Evolutionary conservation across 1,139 yeast species (phyloP).

Genomic region (Candida neerlandica): DNA sequence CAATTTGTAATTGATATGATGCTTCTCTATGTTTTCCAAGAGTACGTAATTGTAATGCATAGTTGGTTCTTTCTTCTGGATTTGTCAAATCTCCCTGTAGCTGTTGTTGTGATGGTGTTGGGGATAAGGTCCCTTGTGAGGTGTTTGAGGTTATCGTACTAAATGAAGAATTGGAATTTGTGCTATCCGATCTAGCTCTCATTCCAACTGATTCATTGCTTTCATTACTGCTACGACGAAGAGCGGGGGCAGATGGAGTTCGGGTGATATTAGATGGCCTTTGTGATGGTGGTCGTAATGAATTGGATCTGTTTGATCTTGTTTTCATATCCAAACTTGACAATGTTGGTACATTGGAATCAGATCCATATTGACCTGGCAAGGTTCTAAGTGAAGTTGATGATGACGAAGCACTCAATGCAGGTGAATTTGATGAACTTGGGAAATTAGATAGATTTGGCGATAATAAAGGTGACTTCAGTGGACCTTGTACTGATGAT

Average conservation of each 20-base stretch:
- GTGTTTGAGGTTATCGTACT: neutral
- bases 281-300: neutral
- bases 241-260: constrained; percentile 21
- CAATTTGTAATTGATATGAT: constrained; percentile 65
- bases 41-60: constrained; percentile 57
- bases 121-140: constrained; percentile 12
- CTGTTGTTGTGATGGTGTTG: constrained; percentile 5
- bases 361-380: neutral
- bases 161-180: neutral
- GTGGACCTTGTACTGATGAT: neutral
- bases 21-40: constrained; percentile 69
- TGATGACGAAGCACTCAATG: constrained; percentile 4
- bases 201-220: neutral
- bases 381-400: constrained; percentile 1
- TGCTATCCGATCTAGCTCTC: constrained; percentile 1
- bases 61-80: constrained; percentile 47
- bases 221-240: constrained; percentile 1
- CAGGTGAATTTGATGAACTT: neutral
- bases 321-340: constrained; percentile 1
- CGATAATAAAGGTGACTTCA: constrained; percentile 7
- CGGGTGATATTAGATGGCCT: constrained; percentile 7
- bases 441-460: neutral
- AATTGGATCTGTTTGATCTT: constrained; percentile 1
- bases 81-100: constrained; percentile 7
- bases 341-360: neutral